Evolutionary conservation across 2,329 filamentous ascomycete species (phyloP).

Genomic region (Orbilia ellipsospora): DNA sequence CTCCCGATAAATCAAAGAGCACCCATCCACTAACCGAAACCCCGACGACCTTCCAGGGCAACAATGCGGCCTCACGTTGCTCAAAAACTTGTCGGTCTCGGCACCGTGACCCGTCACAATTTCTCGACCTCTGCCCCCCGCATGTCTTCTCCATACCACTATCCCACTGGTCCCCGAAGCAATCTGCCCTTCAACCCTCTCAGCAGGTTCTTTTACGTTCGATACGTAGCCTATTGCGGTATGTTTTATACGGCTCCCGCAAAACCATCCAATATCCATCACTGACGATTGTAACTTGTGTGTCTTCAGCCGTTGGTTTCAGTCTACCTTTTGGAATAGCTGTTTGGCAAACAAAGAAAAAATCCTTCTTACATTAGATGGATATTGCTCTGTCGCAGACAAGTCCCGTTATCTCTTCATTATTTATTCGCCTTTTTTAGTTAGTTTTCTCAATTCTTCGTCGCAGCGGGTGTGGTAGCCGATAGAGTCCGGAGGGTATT

Average conservation of each 20-base stretch:
- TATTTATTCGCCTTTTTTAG: no score
- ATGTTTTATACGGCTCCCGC: conserved; percentile 59
- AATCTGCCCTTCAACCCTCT: conserved; percentile 98
- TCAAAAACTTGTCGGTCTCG: conserved; percentile 17
- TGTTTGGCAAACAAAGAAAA: conserved; percentile 64
- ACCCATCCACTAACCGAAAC: neutral
- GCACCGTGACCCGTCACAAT: conserved; percentile 31
- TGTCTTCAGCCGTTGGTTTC: conserved; percentile 67
- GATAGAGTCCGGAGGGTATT: no score
- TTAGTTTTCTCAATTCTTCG: no score
- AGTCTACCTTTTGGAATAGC: conserved; percentile 73
- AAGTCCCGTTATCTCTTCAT: neutral
- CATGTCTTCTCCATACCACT: conserved; percentile 76
- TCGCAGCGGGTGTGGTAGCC: no score
- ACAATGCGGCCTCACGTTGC: conserved; percentile 46
- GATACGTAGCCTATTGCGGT: conserved; percentile 87
- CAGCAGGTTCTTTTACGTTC: conserved; percentile 82
- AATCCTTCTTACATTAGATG: conserved; percentile 58
- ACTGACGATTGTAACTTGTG: conserved; percentile 51
- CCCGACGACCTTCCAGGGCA: neutral
- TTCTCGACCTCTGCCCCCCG: conserved; percentile 48
- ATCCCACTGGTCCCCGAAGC: conserved; percentile 92
- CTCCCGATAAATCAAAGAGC: neutral
- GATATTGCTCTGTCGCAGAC: neutral
- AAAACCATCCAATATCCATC: conserved; percentile 14